phyloP scores from a whole-genome alignment of 2,329 filamentous ascomycete species.

The Rutstroemia sydowiana region DNA sequence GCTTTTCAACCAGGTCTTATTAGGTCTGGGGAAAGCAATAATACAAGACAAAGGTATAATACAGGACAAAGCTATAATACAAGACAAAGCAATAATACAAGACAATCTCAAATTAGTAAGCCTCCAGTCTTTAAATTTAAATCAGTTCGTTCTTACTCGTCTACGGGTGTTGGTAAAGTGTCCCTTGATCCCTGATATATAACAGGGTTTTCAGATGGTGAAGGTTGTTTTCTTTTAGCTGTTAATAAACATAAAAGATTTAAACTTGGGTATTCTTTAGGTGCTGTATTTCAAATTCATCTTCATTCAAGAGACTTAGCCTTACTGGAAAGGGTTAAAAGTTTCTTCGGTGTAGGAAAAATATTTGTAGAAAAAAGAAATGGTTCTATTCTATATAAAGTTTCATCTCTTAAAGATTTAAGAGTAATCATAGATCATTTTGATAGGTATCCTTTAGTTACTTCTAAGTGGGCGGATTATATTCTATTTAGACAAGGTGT shows the following conservation, averaged over 20 bases:
- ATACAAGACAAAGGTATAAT: too few species aligned
- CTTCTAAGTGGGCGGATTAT: neutral
- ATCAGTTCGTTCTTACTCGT: neutral
- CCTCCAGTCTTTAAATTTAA: neutral
- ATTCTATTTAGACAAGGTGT: neutral
- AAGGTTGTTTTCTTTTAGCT: neutral
- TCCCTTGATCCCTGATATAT: neutral
- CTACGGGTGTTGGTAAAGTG: neutral
- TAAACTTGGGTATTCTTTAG: neutral
- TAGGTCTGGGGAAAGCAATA: neutral
- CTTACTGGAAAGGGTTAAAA: neutral
- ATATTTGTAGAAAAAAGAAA: neutral
- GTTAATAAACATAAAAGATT: neutral
- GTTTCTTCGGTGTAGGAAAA: neutral
- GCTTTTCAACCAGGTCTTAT: neutral
- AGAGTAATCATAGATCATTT: constrained; percentile 2
- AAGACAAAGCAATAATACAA: too few species aligned
- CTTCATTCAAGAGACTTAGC: neutral
- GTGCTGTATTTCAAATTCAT: neutral
- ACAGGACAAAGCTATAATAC: too few species aligned
- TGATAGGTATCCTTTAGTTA: constrained; percentile 2
- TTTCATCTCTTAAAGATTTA: neutral
- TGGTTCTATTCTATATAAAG: neutral
- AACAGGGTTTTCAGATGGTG: neutral
- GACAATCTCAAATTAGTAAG: neutral